Evolutionary conservation across 208 protist species (phyloP), one percentile per base, ranked within the genome.

Genomic region (Trypanosoma conorhini): DNA sequence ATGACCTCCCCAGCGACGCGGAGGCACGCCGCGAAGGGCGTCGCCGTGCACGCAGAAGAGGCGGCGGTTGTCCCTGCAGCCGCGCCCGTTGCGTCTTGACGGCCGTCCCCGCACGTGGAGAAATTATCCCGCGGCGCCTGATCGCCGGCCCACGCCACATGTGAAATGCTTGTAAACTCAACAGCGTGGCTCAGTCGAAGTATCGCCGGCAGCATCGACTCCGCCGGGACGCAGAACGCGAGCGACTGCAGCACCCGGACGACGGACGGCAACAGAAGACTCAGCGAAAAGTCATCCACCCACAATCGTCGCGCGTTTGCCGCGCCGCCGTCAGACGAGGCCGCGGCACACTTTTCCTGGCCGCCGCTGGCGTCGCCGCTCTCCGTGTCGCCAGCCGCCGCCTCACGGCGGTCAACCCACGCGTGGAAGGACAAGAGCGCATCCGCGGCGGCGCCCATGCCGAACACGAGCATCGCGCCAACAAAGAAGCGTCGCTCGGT

Each of bases 401-500:
- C 17, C 13, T 71, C 44, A 15, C 57, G 2, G 17, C 46, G n/a
- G 15, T 65, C n/a, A 1, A 63, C 46, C 56, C 67, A 72, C 0
- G 4, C 21, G 13, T 72, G 56, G 58, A 59, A 72, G 8, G 22
- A 50, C n/a, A 72, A 33, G 46, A 72, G 55, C 19, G 67, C 64
- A 30, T 72, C 67, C 10, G 57, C 28, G 9, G 44, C 35, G 31
- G 46, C 58, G 30, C 58, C 38, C 30, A 72, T 24, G 3, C 57
- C 67, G 57, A 48, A 72, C 1, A 62, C 46, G 1, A 72, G 28
- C 35, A 72, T 62, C 22, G 67, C 40, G 3, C 67, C 67, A 50
- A 72, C n/a, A 48, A 59, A 72, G 21, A 72, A 72, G 22, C 67
- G 67, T 46, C 58, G 56, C 26, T 38, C 58, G 26, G 54, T 26